Conservation (phyloP, 2,329 filamentous ascomycete genomes). For the Incumbomyces lentus region DNA sequence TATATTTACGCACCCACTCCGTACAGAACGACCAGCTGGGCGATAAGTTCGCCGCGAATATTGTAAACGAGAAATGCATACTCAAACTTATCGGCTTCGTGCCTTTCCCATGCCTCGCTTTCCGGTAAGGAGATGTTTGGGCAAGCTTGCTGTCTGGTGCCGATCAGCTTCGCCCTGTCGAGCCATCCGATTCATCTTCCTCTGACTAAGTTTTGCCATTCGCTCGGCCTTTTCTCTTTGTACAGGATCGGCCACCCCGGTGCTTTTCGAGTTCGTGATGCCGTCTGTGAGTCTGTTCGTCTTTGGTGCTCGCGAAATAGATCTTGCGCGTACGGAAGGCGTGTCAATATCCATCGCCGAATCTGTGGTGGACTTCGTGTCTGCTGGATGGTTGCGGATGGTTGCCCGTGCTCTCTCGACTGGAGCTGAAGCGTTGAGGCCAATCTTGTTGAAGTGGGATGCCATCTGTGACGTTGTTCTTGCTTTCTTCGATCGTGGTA, state of each 20-base stretch:
- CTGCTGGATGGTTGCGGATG: constrained; percentile 53
- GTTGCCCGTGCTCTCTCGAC: constrained; percentile 60
- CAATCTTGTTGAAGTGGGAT: constrained; percentile 70
- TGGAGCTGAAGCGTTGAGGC: constrained; percentile 70
- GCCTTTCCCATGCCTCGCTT: constrained; percentile 94
- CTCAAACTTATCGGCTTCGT: constrained; percentile 24
- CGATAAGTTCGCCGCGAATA: too few relatives aligned
- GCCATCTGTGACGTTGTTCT: constrained; percentile 83
- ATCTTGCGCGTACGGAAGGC: constrained; percentile 26
- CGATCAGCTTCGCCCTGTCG: constrained; percentile 94
- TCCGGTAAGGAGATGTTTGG: constrained; percentile 84
- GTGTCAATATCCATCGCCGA: constrained; percentile 39
- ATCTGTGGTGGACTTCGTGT: constrained; percentile 55
- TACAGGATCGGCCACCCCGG: constrained; percentile 61
- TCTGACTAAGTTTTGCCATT: constrained; percentile 80
- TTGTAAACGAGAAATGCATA: too few relatives aligned
- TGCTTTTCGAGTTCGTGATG: constrained; percentile 57
- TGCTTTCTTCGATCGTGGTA: constrained; percentile 71
- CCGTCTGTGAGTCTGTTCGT: constrained; percentile 37
- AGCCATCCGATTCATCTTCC: constrained; percentile 98
- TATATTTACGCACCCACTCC: too few relatives aligned
- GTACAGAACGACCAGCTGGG: too few relatives aligned
- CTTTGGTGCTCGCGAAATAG: constrained; percentile 58
- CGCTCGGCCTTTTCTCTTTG: constrained; percentile 71
- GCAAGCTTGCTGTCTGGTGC: constrained; percentile 67